Percentiles rank a stretch among this genome's conserved stretches.
Conservation (phyloP, 805 yeast species). For the Yarrowia osloensis region DNA sequence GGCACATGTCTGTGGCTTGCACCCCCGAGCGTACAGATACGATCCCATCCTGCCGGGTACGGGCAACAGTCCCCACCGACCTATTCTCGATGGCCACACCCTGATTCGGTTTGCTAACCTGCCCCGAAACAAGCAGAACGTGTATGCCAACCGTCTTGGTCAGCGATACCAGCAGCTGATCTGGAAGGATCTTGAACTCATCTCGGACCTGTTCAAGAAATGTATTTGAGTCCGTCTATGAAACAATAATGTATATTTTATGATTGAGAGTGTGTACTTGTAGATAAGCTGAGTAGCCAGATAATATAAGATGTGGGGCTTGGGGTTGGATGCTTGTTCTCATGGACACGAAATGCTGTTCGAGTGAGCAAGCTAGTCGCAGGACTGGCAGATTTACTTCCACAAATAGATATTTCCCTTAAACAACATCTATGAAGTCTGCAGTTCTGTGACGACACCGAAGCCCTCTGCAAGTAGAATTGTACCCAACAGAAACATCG, state of each 20-base stretch:
- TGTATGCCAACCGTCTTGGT: conserved; percentile 27
- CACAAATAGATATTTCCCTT: too few relatives aligned
- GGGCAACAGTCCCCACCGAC: conserved; percentile 32
- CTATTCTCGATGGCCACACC: conserved; percentile 39
- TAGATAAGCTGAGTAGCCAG: neutral
- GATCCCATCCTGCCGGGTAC: conserved; percentile 31
- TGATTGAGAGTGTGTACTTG: neutral
- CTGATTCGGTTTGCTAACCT: conserved; percentile 39
- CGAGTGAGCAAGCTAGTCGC: too few relatives aligned
- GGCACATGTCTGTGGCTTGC: conserved; percentile 71
- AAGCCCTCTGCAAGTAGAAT: too few relatives aligned
- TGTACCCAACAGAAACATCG: too few relatives aligned
- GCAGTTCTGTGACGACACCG: too few relatives aligned
- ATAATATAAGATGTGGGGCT: too few relatives aligned
- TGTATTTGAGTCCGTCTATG: neutral
- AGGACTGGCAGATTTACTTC: too few relatives aligned
- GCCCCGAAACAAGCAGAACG: conserved; percentile 32
- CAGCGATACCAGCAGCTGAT: conserved; percentile 24
- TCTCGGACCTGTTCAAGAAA: conserved; percentile 22
- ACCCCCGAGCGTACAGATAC: conserved; percentile 53
- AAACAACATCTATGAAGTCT: too few relatives aligned
- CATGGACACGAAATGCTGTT: too few relatives aligned
- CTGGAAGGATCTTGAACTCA: conserved; percentile 23
- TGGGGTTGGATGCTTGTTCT: too few relatives aligned
- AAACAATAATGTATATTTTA: neutral